Percentiles rank a stretch among this genome's conserved stretches.
Conservation (phyloP, 139 green algal genomes). For the Chlamydomonas incerta region DNA sequence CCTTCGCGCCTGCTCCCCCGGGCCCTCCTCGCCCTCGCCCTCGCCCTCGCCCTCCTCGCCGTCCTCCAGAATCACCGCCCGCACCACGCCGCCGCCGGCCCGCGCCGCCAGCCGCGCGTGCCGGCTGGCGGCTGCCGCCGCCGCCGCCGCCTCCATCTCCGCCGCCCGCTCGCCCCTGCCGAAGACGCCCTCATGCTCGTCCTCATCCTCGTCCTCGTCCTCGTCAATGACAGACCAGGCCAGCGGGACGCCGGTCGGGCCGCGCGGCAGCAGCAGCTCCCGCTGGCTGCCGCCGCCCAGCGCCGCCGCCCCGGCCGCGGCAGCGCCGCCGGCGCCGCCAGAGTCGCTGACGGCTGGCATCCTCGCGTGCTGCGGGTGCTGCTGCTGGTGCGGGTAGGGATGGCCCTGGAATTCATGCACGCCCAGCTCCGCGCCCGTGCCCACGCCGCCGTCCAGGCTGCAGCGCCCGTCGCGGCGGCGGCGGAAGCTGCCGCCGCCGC, state of each 20-base stretch:
- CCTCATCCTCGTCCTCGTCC: neutral
- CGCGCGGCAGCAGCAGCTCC: constrained; percentile 6
- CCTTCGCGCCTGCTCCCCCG: too few relatives aligned
- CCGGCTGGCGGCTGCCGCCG: too few relatives aligned
- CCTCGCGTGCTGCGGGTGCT: neutral
- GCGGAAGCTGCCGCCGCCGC: neutral
- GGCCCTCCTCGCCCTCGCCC: too few relatives aligned
- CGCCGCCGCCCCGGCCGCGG: neutral
- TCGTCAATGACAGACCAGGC: constrained; percentile 5
- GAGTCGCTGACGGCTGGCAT: neutral
- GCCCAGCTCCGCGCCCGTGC: neutral
- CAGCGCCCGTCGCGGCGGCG: neutral
- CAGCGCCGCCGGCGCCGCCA: neutral
- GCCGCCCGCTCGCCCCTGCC: too few relatives aligned
- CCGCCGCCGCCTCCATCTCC: too few relatives aligned
- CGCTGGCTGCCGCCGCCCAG: neutral
- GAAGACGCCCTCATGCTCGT: too few relatives aligned
- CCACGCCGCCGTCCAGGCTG: constrained; percentile 4
- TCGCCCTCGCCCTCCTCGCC: neutral
- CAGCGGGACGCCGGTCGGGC: neutral
- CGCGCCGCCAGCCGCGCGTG: too few relatives aligned
- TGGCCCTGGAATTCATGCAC: neutral
- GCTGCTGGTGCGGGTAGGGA: neutral
- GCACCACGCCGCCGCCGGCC: too few relatives aligned
- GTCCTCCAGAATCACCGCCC: too few relatives aligned